phyloP scores from a whole-genome alignment of 148 eudicot genomes.

The Spergularia bocconei region DNA sequence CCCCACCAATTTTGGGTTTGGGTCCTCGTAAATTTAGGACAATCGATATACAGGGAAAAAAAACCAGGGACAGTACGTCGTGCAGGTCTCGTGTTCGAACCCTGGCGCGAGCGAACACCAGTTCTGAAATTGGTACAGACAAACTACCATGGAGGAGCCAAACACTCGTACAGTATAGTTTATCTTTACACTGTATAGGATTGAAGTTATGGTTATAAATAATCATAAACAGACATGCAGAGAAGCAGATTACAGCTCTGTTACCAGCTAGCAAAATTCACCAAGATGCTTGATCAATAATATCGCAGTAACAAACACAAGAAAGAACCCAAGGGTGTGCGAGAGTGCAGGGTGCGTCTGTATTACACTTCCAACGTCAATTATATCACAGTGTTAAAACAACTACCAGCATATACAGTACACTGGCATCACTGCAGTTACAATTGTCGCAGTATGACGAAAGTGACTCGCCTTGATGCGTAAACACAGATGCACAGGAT shows the following conservation, averaged over 20 bases:
- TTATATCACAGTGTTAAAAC: neutral
- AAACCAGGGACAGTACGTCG: neutral
- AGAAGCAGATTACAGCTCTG: too few species aligned
- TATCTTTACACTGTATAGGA: too few species aligned
- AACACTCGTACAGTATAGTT: too few species aligned
- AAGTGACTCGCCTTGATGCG: conserved; percentile 1
- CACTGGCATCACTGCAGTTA: neutral
- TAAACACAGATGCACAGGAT: conserved; percentile 6
- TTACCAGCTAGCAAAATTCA: neutral
- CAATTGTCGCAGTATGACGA: conserved; percentile 3
- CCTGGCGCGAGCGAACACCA: conserved; percentile 11
- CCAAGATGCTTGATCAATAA: neutral
- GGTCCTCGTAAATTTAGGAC: conserved; percentile 12
- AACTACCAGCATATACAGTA: neutral
- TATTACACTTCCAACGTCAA: neutral
- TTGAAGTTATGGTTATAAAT: too few species aligned
- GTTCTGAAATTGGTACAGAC: neutral
- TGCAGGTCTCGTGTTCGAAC: conserved; percentile 1
- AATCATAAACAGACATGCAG: too few species aligned
- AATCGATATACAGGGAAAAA: neutral
- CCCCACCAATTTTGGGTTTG: conserved; percentile 1
- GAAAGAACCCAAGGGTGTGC: conserved; percentile 1
- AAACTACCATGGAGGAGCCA: neutral
- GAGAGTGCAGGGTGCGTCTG: neutral
- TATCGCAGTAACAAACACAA: neutral